Conservation (phyloP, 2,329 filamentous ascomycete genomes). For the Paracoccidioides lutzii region DNA sequence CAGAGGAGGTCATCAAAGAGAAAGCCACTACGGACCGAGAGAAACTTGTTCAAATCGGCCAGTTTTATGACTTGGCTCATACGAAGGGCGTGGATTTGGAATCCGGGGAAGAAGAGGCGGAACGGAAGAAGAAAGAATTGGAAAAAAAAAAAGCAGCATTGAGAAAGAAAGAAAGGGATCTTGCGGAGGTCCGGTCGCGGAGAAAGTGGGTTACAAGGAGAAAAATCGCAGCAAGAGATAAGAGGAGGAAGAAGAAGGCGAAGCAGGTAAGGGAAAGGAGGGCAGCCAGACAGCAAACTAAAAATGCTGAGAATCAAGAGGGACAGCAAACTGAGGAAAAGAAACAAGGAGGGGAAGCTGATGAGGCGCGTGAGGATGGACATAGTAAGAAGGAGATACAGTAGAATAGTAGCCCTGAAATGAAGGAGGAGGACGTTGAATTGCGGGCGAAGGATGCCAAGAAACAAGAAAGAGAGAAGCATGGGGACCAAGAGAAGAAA, state of each 20-base stretch:
- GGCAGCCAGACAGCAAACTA: not conserved
- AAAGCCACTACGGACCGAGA: constrained; percentile 53
- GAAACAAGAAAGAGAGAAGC: not conserved
- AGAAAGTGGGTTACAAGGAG: constrained; percentile 31
- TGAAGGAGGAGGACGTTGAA: not conserved
- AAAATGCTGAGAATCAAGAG: not conserved
- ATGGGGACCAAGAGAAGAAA: not conserved
- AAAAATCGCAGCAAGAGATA: constrained; percentile 22
- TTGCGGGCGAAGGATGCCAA: not conserved
- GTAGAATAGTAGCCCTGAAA: not conserved
- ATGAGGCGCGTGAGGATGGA: not conserved
- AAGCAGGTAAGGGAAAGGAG: constrained; percentile 5
- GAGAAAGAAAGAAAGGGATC: constrained; percentile 26
- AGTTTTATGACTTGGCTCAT: constrained; percentile 36
- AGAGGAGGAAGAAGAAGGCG: constrained; percentile 20
- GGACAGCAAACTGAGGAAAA: constrained; percentile 1
- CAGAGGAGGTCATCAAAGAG: constrained; percentile 55
- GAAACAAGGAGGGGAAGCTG: not conserved
- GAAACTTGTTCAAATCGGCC: constrained; percentile 48
- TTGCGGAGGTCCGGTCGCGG: constrained; percentile 27
- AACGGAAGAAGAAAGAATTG: constrained; percentile 22
- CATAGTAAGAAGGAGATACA: not conserved
- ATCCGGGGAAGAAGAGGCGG: constrained; percentile 23
- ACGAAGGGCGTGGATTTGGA: constrained; percentile 30
- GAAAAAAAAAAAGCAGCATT: constrained; percentile 21